These are phyloP conservation scores for Auxenochlorella pyrenoidosa DNA, from an alignment of 139 green algal species.

Conservation along the genomic window DNA sequence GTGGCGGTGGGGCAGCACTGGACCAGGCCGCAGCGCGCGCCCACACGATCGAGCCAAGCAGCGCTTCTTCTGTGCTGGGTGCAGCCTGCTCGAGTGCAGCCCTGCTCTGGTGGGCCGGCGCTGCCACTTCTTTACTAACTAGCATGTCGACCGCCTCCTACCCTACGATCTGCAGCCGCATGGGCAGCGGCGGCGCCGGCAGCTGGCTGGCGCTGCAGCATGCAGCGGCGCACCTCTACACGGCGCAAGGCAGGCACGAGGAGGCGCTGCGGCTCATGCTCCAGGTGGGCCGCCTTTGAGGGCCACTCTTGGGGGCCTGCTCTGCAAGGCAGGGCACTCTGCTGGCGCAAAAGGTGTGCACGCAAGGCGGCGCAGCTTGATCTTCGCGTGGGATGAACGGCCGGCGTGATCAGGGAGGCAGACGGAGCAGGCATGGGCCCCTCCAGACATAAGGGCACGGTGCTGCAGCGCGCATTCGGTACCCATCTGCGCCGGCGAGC, in stretches of 20 bases:
- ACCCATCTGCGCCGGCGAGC: too few species aligned
- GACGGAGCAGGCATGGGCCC: not conserved
- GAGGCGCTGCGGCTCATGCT: conserved; percentile 27
- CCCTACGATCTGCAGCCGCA: not conserved
- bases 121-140: too few species aligned
- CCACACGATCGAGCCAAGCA: too few species aligned
- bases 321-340: too few species aligned
- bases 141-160: too few species aligned
- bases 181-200: conserved; percentile 19
- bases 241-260: conserved; percentile 41
- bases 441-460: too few species aligned
- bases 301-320: too few species aligned
- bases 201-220: conserved; percentile 68
- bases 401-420: not conserved
- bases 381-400: not conserved
- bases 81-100: too few species aligned
- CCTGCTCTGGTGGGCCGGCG: not conserved
- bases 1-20: not conserved
- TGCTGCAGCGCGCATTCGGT: too few species aligned
- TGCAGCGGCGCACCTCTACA: conserved; percentile 85
- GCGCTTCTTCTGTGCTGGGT: too few species aligned
- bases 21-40: too few species aligned
- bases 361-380: conserved; percentile 15
- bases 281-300: not conserved
- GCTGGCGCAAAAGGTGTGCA: too few species aligned